Base-by-base conservation (phyloP, 495 filamentous ascomycete genomes). In the Rhypophila decipiens region DNA sequence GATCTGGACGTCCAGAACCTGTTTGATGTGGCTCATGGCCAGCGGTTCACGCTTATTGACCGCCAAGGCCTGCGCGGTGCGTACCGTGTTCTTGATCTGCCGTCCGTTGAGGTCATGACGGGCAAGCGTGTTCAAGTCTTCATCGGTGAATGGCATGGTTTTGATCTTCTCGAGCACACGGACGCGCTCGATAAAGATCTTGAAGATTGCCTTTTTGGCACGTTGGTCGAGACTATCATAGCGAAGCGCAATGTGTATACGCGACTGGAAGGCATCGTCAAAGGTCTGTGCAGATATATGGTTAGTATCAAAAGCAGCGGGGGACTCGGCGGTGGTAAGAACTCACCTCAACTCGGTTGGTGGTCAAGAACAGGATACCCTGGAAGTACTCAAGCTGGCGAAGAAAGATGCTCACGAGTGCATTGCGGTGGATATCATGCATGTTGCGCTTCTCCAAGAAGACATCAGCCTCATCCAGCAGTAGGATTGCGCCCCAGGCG, bases 61-160 rank as follows among this genome's bases (percentile, higher is more conserved):
- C 3, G 90, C 90, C 12, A 95, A 73, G 0, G 85, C 85, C 63
- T 95, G 90, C 1, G 90, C 87, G 2, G 88, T 90, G 43, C 87
- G 78, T 36, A 95, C 85, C 4, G 83, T 86, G 64, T 96, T 95
- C 71, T 96, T 96, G 75, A 96, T 96, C 74, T 95, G 89, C 49
- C 90, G 80, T n/a, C 90, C 90, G 57, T 96, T 96, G 44, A 96
- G 66, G 34, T 81, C 81, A 57, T 85, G 79, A 36, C 82, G 72
- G 0, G 85, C 77, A 39, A 96, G 67, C 33, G 60, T 60, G 38
- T 83, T 82, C 56, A 77, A 85, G 58, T 91, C 85, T 21, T 74
- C 72, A 15, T 88, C 81, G 0, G 72, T 75, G 57, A 96, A 93
- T 1, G 74, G 63, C 50, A 71, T 75, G 1, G 71, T 73, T 44